These are phyloP conservation scores for Suaeda aralocaspica DNA, from an alignment of 148 eudicot genomes.

Conservation along the genomic window DNA sequence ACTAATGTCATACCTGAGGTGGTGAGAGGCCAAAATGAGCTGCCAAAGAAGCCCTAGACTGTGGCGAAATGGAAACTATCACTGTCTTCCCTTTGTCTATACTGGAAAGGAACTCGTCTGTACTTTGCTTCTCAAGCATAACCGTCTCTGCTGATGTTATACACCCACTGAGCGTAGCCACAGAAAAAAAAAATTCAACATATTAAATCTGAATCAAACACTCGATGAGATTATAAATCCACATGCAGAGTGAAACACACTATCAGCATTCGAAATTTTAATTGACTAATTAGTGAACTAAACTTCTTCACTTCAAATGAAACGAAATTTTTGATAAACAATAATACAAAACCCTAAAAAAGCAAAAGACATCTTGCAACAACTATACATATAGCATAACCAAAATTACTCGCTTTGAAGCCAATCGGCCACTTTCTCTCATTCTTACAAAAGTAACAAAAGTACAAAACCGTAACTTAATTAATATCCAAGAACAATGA, in stretches of 20 bases:
- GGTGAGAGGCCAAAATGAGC: slow-evolving; percentile 83
- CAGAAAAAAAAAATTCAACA: background rate
- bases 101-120: slow-evolving; percentile 81
- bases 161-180: slow-evolving; percentile 75
- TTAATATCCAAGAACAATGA: too few relatives aligned
- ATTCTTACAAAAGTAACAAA: too few relatives aligned
- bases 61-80: slow-evolving; percentile 86
- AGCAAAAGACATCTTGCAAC: too few relatives aligned
- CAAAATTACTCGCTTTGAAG: background rate
- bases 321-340: background rate
- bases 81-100: slow-evolving; percentile 68
- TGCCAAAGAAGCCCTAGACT: slow-evolving; percentile 95
- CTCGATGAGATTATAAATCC: background rate
- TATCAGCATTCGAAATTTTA: background rate
- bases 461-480: too few relatives aligned
- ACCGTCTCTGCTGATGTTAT: slow-evolving; percentile 95
- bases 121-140: slow-evolving; percentile 98
- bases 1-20: slow-evolving; percentile 51
- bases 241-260: background rate
- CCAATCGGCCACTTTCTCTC: too few relatives aligned
- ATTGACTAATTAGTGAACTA: background rate
- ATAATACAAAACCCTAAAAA: background rate
- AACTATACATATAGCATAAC: background rate
- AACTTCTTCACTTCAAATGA: background rate
- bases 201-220: background rate